These are phyloP conservation scores for Aspergillus felis DNA, from an alignment of 2,329 filamentous ascomycete species.

Conservation along the genomic window DNA sequence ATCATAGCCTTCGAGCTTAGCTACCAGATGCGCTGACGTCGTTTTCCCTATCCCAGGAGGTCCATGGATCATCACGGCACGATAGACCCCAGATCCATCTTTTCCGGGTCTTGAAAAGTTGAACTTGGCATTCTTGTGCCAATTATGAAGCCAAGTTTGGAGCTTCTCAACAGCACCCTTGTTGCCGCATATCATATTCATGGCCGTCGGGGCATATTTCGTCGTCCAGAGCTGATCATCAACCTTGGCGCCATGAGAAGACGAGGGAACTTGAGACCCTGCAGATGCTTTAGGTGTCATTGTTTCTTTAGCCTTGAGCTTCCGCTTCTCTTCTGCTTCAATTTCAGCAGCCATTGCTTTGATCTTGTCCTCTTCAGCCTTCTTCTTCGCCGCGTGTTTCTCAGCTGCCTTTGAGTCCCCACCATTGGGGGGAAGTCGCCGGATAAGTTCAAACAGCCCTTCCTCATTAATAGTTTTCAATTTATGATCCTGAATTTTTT, in stretches of 20 bases:
- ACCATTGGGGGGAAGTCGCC: slow-evolving; percentile 74
- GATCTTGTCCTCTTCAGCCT: slow-evolving; percentile 78
- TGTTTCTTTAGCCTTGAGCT: slow-evolving; percentile 17
- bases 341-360: slow-evolving; percentile 77
- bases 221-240: slow-evolving; percentile 80
- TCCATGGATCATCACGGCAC: slow-evolving; percentile 92
- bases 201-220: slow-evolving; percentile 84
- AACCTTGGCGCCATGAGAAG: slow-evolving; percentile 40
- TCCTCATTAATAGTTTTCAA: slow-evolving; percentile 94
- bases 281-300: slow-evolving; percentile 42
- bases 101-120: slow-evolving; percentile 78
- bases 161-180: slow-evolving; percentile 86
- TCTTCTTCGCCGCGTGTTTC: slow-evolving; percentile 78
- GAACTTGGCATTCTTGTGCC: slow-evolving; percentile 72
- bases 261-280: slow-evolving; percentile 45
- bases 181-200: slow-evolving; percentile 92
- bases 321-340: slow-evolving; percentile 68
- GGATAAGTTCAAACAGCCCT: slow-evolving; percentile 83
- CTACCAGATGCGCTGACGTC: slow-evolving; percentile 89
- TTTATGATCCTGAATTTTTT: slow-evolving; percentile 73
- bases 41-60: slow-evolving; percentile 97
- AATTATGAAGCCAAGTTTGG: slow-evolving; percentile 79
- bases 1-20: slow-evolving; percentile 89
- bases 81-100: slow-evolving; percentile 76
- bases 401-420: slow-evolving; percentile 84